A percentile compares a stretch with the other conserved stretches of the same genome.
Conservation (phyloP, 805 yeast genomes). For the Nakazawaea ernobii region DNA sequence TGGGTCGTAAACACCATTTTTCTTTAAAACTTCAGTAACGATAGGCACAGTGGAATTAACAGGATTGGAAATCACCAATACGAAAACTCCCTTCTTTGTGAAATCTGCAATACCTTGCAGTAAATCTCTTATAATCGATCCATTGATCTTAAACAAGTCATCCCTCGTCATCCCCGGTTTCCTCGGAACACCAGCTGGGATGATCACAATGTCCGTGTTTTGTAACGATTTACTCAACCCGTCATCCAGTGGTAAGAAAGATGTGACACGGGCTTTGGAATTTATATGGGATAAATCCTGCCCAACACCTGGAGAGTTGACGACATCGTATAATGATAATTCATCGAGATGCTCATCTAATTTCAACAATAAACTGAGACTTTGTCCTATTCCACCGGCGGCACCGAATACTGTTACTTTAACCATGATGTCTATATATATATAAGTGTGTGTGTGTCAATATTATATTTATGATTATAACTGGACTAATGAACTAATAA, state of each 20-base stretch:
- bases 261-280: constrained; percentile 49
- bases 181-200: constrained; percentile 61
- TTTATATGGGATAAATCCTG: constrained; percentile 84
- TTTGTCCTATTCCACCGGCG: constrained; percentile 94
- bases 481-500: no score
- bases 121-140: constrained; percentile 44
- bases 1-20: constrained; percentile 64
- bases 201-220: constrained; percentile 43
- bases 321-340: constrained; percentile 79
- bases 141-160: constrained; percentile 54
- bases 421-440: constrained; percentile 18
- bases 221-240: constrained; percentile 35
- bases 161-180: constrained; percentile 65
- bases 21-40: constrained; percentile 72
- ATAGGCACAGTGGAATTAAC: constrained; percentile 92
- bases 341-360: constrained; percentile 56
- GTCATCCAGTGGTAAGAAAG: constrained; percentile 34
- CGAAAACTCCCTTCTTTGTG: constrained; percentile 66
- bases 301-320: constrained; percentile 80
- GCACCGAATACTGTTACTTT: constrained; percentile 89
- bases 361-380: constrained; percentile 76
- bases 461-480: background rate
- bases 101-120: constrained; percentile 44
- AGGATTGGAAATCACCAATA: constrained; percentile 85
- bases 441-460: background rate